Conservation (phyloP, 164 flowering plant genomes). For the Annona squamosa region DNA sequence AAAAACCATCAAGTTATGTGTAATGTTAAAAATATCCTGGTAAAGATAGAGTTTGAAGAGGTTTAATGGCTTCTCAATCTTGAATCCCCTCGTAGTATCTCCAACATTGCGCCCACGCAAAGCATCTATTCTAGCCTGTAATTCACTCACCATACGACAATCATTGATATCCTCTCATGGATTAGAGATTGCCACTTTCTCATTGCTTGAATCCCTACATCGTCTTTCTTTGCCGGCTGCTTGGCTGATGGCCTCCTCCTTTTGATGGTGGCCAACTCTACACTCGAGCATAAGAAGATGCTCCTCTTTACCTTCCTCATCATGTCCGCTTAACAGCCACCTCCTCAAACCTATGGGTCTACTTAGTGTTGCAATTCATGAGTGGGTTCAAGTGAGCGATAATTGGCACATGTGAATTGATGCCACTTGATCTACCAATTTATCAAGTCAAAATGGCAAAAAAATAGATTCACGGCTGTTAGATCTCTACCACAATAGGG, state of each 20-base stretch:
- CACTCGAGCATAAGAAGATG: conserved; percentile 60
- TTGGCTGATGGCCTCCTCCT: conserved; percentile 50
- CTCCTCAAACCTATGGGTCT: conserved; percentile 55
- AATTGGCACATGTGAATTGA: conserved; percentile 44
- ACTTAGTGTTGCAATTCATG: conserved; percentile 41
- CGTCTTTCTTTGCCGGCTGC: conserved; percentile 64
- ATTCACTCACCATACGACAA: too few relatives aligned
- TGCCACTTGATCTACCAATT: background rate
- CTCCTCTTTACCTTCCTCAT: conserved; percentile 39
- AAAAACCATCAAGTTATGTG: too few relatives aligned
- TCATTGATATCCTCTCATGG: too few relatives aligned
- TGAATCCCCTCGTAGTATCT: too few relatives aligned
- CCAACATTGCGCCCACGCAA: too few relatives aligned
- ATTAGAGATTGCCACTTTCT: conserved; percentile 4
- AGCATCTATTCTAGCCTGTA: too few relatives aligned
- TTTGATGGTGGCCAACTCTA: conserved; percentile 55
- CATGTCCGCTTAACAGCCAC: conserved; percentile 39
- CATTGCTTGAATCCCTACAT: conserved; percentile 46
- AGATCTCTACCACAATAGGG: too few relatives aligned
- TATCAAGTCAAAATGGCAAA: too few relatives aligned
- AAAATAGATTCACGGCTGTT: too few relatives aligned
- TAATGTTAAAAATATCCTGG: too few relatives aligned
- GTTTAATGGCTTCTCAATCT: too few relatives aligned
- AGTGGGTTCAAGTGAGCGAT: conserved; percentile 55
- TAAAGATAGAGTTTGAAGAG: too few relatives aligned